Evolutionary conservation across 371 early-diverging fungal species (phyloP), one percentile per base, ranked within the genome.

Genomic region (Rhizopus delemar): DNA sequence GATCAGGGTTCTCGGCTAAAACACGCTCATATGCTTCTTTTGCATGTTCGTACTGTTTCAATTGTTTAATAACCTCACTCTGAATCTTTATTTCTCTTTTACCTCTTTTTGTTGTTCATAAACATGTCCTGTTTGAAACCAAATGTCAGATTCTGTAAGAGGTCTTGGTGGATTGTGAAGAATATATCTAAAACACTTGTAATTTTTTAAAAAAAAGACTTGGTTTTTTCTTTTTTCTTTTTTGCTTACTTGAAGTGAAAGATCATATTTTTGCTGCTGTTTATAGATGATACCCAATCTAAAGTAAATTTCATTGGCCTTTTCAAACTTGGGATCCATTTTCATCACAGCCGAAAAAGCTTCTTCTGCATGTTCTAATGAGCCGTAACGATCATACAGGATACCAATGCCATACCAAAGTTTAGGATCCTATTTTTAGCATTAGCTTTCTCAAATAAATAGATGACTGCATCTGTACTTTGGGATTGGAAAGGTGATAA

Each of bases 361-460:
- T 62, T 95, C 95, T 69, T 96, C 96, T 9, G 98, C 97, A 67
- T 94, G 91, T 46, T 96, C 96, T 28, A 88, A 89, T 1, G 93
- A 92, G 8, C 93, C 94, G 66, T 93, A 96, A 16, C 96, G 88
- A 66, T 97, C 98, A 63, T 96, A 96, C 7, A 96, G 77, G 33
- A 95, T 95, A 28, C 96, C 98, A 41, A 96, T 94, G 22, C 96
- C 96, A 65, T 95, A 97, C 98, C 98, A 97, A 16, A 97, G 86
- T 63, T 94, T 95, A 5, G 97, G 94, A 60, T 95, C 96, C 87
- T 91, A 36, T 8, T 36, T 8, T 36, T 11, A 36, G 8, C 11
- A 36, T 8, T 36, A 6, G 11, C 6, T 36, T 22, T 22, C 22
- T 22, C 11, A 36, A 2, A 36, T 36, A 11, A 8, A 8, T 36